Evolutionary conservation across 2,329 filamentous ascomycete species (phyloP).

Genomic region (Emmonsiellopsis sp.): DNA sequence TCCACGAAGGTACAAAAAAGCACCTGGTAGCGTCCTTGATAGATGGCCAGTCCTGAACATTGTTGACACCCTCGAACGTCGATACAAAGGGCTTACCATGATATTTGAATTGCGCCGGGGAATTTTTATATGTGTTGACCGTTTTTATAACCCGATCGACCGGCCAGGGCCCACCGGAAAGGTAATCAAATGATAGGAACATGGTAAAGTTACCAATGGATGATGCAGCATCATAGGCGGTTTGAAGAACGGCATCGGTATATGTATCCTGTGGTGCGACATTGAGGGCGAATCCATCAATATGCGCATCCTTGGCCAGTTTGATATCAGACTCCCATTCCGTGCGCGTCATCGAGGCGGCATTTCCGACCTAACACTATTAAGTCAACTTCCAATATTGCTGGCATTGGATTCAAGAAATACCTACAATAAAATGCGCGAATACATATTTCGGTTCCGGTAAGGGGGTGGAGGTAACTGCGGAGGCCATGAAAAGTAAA

Average conservation of each 20-base stretch:
- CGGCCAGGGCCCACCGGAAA: conserved; percentile 24
- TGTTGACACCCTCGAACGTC: conserved; percentile 38
- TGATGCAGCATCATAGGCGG: conserved; percentile 22
- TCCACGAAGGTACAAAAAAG: conserved; percentile 42
- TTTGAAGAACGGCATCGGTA: conserved; percentile 20
- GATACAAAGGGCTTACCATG: conserved; percentile 28
- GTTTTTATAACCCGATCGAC: conserved; percentile 17
- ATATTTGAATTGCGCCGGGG: conserved; percentile 22
- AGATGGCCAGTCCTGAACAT: conserved; percentile 34
- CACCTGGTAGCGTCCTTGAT: conserved; percentile 34
- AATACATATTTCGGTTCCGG: conserved; percentile 21
- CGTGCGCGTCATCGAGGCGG: conserved; percentile 8
- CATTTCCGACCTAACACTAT: conserved; percentile 16
- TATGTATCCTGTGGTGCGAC: conserved; percentile 25
- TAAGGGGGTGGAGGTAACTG: conserved; percentile 5
- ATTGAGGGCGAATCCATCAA: conserved; percentile 18
- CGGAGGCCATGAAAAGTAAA: conserved; percentile 10
- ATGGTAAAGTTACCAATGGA: conserved; percentile 23
- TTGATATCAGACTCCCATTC: conserved; percentile 14
- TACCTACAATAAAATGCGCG: conserved; percentile 27
- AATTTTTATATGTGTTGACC: conserved; percentile 19
- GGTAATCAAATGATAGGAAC: conserved; percentile 32
- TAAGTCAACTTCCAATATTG: conserved; percentile 21
- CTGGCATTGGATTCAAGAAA: not conserved
- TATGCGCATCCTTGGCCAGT: conserved; percentile 11